Percentiles rank a stretch among this genome's conserved stretches.
These are phyloP conservation scores for Calonectria fujianensis DNA, from an alignment of 2,329 filamentous ascomycete species.

Conservation along the genomic window DNA sequence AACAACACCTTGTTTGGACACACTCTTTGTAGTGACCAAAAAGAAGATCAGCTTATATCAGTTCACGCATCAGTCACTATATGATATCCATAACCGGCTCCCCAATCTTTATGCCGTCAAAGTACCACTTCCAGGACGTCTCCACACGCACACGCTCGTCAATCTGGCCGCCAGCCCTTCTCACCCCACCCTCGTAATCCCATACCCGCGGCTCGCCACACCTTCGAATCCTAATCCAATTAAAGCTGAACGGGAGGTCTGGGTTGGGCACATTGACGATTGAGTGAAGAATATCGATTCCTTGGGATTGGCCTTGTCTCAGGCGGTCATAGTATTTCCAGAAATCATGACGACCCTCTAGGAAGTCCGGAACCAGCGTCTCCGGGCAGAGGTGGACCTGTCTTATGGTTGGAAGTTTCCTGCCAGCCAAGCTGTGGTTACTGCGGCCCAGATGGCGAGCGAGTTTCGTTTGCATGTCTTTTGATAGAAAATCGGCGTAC, in stretches of 20 bases:
- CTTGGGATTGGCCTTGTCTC: too few species aligned
- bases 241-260: not conserved
- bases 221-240: not conserved
- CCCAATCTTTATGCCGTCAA: not conserved
- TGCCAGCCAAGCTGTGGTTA: not conserved
- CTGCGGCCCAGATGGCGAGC: not conserved
- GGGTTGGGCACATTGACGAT: not conserved
- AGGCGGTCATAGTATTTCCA: not conserved
- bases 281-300: too few species aligned
- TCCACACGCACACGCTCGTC: not conserved
- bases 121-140: not conserved
- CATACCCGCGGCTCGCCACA: not conserved
- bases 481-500: not conserved
- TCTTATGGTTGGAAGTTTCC: not conserved
- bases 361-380: not conserved
- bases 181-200: not conserved
- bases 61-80: not conserved
- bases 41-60: too few species aligned
- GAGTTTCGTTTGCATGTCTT: not conserved
- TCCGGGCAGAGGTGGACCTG: not conserved
- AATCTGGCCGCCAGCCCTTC: not conserved
- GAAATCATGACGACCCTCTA: not conserved
- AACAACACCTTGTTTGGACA: not conserved
- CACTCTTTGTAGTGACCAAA: too few species aligned
- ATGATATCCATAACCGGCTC: not conserved